phyloP scores from a whole-genome alignment of 2,329 filamentous ascomycete genomes.

The Leptographium flavum region DNA sequence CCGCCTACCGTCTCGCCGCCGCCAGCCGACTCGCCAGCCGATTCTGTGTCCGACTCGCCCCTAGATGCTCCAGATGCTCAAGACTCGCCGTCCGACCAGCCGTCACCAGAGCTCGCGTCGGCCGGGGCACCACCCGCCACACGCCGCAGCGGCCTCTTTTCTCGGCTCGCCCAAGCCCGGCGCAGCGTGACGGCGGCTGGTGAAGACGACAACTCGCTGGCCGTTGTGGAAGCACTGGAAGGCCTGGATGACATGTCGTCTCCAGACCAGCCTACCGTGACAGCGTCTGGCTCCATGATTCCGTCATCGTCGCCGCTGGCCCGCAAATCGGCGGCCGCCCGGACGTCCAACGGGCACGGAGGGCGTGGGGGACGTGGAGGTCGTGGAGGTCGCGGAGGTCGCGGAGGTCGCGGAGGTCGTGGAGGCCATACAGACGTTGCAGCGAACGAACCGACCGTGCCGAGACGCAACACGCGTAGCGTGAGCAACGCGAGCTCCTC shows the following conservation, averaged over 20 bases:
- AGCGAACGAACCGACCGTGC: background rate
- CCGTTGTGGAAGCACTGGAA: slow-evolving; percentile 4
- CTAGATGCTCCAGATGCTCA: no score
- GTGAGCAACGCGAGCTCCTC: background rate
- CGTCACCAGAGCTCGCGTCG: slow-evolving; percentile 17
- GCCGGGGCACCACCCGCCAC: background rate
- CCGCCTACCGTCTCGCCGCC: no score
- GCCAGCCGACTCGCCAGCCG: no score
- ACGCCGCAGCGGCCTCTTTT: background rate
- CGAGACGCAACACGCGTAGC: background rate
- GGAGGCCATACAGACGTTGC: no score
- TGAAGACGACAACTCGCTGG: background rate
- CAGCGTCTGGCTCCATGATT: background rate
- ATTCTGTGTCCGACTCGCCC: no score
- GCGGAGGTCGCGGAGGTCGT: no score
- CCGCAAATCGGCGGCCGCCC: slow-evolving; percentile 5
- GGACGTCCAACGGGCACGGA: no score
- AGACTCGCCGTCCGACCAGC: slow-evolving; percentile 15
- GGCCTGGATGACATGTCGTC: slow-evolving; percentile 19
- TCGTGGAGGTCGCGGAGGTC: no score
- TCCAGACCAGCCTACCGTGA: background rate
- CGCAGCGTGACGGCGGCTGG: slow-evolving; percentile 1
- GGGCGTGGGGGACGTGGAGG: no score
- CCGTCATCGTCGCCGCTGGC: slow-evolving; percentile 10
- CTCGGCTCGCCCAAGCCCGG: slow-evolving; percentile 2